Percentiles rank a stretch among this genome's conserved stretches.
phyloP scores from a whole-genome alignment of 352 stramenopile species.

The Peronospora destructor region DNA sequence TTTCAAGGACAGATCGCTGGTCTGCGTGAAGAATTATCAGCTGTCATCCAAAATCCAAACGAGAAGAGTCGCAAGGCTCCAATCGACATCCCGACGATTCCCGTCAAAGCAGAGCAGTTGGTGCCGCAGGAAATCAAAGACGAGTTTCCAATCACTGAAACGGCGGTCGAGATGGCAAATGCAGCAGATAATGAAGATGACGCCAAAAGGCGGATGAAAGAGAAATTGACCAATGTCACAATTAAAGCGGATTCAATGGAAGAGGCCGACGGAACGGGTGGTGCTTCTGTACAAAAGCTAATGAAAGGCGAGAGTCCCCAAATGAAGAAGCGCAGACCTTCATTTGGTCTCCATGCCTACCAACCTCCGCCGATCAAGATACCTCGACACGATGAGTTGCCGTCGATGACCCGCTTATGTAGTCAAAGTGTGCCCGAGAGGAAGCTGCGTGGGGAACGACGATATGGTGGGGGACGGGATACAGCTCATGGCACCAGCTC shows the following conservation, averaged over 20 bases:
- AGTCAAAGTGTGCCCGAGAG: constrained; percentile 44
- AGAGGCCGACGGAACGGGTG: background rate
- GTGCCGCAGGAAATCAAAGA: constrained; percentile 7
- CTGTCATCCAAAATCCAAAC: constrained; percentile 81
- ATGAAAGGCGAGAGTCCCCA: constrained; percentile 2
- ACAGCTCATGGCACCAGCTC: background rate
- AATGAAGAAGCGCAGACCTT: constrained; percentile 33
- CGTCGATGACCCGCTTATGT: constrained; percentile 27
- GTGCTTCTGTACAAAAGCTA: constrained; percentile 3
- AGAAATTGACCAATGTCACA: constrained; percentile 14
- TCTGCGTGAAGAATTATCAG: constrained; percentile 59
- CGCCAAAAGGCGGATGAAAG: constrained; percentile 21
- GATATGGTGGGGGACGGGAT: constrained; percentile 18
- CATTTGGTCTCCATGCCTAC: constrained; percentile 19
- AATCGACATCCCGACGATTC: constrained; percentile 37
- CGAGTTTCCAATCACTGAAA: constrained; percentile 14
- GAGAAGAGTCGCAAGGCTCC: constrained; percentile 80
- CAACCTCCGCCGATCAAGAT: constrained; percentile 64
- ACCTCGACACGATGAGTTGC: constrained; percentile 37
- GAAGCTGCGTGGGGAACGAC: constrained; percentile 21
- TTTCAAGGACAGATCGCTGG: constrained; percentile 56
- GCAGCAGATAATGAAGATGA: constrained; percentile 5
- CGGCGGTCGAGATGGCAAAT: constrained; percentile 13
- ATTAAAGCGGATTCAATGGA: constrained; percentile 8
- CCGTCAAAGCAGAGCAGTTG: constrained; percentile 16